These are phyloP conservation scores for Salix arbutifolia DNA, from an alignment of 345 rosid genomes.

Conservation along the genomic window DNA sequence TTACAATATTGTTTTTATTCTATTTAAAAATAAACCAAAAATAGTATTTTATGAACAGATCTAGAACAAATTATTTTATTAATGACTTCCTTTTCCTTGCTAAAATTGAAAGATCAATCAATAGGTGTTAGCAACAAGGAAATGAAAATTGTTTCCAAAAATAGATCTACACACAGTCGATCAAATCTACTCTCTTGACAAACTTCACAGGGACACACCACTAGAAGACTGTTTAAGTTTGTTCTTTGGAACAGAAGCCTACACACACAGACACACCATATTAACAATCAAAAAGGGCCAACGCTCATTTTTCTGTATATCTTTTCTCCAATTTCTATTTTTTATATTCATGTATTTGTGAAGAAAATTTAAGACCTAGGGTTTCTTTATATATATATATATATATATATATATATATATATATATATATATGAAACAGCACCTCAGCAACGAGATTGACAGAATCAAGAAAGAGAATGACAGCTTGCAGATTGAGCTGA, in stretches of 20 bases:
- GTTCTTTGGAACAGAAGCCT: neutral
- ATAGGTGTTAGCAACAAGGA: neutral
- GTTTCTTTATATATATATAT: neutral
- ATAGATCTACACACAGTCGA: constrained; percentile 2
- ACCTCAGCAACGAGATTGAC: constrained; percentile 72
- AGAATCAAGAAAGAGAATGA: constrained; percentile 82
- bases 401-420: neutral
- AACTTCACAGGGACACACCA: neutral
- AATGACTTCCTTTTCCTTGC: constrained; percentile 27
- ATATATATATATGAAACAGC: constrained; percentile 23
- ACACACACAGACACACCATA: no score
- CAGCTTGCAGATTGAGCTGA: constrained; percentile 72
- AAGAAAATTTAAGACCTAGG: constrained; percentile 6
- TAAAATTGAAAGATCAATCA: constrained; percentile 6
- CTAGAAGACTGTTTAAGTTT: neutral
- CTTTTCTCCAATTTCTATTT: neutral
- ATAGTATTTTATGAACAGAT: constrained; percentile 32
- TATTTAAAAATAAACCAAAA: constrained; percentile 15
- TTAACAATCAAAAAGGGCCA: no score
- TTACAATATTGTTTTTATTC: constrained; percentile 9
- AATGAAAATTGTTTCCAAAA: constrained; percentile 7
- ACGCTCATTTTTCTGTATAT: neutral
- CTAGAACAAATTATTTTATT: constrained; percentile 30
- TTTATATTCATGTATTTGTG: neutral
- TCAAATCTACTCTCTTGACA: neutral